These are phyloP conservation scores for Sphenostylis stenocarpa DNA, from an alignment of 306 rosid genomes.

Conservation along the genomic window DNA sequence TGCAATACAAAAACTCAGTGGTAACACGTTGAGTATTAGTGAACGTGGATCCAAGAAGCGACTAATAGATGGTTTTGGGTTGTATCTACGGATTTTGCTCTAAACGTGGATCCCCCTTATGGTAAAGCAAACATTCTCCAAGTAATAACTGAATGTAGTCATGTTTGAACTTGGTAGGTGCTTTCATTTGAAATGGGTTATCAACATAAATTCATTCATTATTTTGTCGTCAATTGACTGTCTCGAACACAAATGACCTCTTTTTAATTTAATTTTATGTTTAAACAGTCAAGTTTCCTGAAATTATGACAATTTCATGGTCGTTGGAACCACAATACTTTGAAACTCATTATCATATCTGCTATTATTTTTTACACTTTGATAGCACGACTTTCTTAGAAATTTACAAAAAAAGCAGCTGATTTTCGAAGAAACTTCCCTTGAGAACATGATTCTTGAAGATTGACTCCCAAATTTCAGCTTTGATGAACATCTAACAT, in stretches of 20 bases:
- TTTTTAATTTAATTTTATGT: background rate
- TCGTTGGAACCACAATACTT: conserved; percentile 26
- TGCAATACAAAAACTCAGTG: no score
- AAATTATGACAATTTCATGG: no score
- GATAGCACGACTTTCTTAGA: background rate
- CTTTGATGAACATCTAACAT: background rate
- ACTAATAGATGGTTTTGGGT: no score
- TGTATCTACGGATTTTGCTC: no score
- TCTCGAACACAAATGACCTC: background rate
- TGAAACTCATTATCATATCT: background rate
- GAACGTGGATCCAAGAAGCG: no score
- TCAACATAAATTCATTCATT: conserved; percentile 15
- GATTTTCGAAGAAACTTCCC: conserved; percentile 19
- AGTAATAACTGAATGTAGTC: background rate
- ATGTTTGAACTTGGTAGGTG: background rate
- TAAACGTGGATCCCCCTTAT: no score
- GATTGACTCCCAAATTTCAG: background rate
- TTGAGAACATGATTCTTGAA: background rate
- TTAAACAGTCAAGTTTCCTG: background rate
- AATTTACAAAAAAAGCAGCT: background rate
- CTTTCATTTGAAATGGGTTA: background rate
- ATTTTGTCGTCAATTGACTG: conserved; percentile 23
- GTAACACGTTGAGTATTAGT: no score
- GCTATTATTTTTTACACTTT: background rate
- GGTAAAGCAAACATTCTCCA: no score